Evolutionary conservation across 306 rosid species (phyloP).

Genomic region (Trifolium fragiferum): DNA sequence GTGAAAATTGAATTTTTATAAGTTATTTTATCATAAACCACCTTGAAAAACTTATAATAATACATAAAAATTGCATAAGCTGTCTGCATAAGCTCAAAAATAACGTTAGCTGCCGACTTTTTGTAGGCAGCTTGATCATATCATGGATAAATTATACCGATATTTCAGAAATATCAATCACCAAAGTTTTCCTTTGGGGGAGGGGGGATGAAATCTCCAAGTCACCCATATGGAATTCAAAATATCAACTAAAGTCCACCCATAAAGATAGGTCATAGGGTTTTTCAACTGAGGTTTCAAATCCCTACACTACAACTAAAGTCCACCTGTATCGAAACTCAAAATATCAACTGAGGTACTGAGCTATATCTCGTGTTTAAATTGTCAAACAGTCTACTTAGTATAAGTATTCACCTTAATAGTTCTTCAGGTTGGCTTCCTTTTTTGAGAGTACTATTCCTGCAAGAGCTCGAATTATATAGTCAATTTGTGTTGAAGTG

Average conservation of each 20-base stretch:
- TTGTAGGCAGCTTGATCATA: neutral
- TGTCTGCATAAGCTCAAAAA: too few relatives aligned
- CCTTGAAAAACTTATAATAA: too few relatives aligned
- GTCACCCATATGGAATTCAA: neutral
- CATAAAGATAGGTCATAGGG: neutral
- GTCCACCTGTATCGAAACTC: neutral
- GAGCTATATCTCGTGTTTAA: neutral
- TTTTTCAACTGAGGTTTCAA: neutral
- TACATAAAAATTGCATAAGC: too few relatives aligned
- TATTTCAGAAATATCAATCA: neutral
- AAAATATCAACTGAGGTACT: slow-evolving; percentile 16
- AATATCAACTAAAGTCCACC: too few relatives aligned
- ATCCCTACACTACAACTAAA: slow-evolving; percentile 1
- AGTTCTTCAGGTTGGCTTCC: slow-evolving; percentile 73
- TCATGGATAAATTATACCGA: neutral
- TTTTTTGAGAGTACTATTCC: slow-evolving; percentile 56
- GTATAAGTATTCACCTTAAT: slow-evolving; percentile 59
- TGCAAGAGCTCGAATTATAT: slow-evolving; percentile 49
- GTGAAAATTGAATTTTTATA: too few relatives aligned
- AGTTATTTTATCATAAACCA: too few relatives aligned
- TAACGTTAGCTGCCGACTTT: neutral
- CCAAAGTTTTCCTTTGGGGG: neutral
- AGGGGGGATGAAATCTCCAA: neutral
- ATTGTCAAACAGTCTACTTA: neutral
- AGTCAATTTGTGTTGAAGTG: neutral